Percentiles rank a stretch among this genome's conserved stretches.
These are phyloP conservation scores for Ophiosphaerella narmari DNA, from an alignment of 2,329 filamentous ascomycete species.

Conservation along the genomic window DNA sequence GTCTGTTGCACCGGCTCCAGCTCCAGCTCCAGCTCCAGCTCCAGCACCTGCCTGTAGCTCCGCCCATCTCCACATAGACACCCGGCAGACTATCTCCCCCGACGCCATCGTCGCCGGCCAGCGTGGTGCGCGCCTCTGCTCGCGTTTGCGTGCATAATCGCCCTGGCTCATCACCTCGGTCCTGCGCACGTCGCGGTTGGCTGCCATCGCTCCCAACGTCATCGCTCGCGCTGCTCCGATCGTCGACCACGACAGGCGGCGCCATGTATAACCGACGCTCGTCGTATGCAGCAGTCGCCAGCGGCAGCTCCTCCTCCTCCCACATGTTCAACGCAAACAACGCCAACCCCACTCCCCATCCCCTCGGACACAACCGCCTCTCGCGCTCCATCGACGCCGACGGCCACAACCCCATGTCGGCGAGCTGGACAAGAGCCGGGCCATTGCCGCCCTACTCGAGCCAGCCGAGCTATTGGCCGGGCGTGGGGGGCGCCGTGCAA, in stretches of 20 bases:
- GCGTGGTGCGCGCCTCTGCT: slow-evolving; percentile 1
- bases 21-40: slow-evolving; percentile 11
- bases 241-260: slow-evolving; percentile 2
- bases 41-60: slow-evolving; percentile 14
- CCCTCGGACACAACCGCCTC: slow-evolving; percentile 35
- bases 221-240: slow-evolving; percentile 1
- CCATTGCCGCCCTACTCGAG: slow-evolving; percentile 54
- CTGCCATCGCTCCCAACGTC: slow-evolving; percentile 2
- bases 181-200: neutral
- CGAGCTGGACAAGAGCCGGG: slow-evolving; percentile 50
- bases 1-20: slow-evolving; percentile 9
- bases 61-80: neutral
- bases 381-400: slow-evolving; percentile 54
- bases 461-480: slow-evolving; percentile 49
- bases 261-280: slow-evolving; percentile 52
- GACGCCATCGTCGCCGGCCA: neutral
- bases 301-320: slow-evolving; percentile 59
- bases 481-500: slow-evolving; percentile 25
- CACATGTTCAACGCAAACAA: slow-evolving; percentile 60
- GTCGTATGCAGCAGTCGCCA: slow-evolving; percentile 67
- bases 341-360: slow-evolving; percentile 30
- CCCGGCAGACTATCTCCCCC: neutral
- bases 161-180: neutral
- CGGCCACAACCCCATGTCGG: slow-evolving; percentile 50
- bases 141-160: slow-evolving; percentile 7